Conservation (phyloP, 1,139 yeast genomes). For the Saccharomyces hybrid region DNA sequence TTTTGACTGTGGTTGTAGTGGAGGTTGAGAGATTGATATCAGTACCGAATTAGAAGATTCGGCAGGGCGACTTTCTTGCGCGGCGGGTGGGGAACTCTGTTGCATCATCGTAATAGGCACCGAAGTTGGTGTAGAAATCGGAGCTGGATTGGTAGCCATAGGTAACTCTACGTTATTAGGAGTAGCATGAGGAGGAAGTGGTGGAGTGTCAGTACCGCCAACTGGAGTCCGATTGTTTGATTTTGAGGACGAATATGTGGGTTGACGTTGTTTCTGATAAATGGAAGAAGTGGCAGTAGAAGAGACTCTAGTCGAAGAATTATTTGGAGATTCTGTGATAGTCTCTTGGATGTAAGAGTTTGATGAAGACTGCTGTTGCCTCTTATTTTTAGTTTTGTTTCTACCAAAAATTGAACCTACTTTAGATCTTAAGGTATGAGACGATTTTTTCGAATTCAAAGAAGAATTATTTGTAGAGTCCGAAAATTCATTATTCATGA, state of each 20-base stretch:
- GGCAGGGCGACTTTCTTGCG: neutral
- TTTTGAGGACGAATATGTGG: neutral
- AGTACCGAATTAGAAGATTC: neutral
- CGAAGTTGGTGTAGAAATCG: neutral
- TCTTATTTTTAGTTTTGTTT: conserved; percentile 37
- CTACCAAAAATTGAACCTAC: conserved; percentile 82
- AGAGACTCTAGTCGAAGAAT: neutral
- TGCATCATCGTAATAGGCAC: neutral
- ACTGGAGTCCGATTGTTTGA: neutral
- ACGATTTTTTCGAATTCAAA: conserved; percentile 22
- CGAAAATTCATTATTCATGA: conserved; percentile 28
- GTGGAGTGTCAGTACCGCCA: neutral
- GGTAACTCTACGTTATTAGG: neutral
- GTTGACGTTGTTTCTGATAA: neutral
- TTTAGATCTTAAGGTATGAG: conserved; percentile 52
- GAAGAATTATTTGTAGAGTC: conserved; percentile 20
- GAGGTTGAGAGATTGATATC: conserved; percentile 19
- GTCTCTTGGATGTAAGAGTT: conserved; percentile 14
- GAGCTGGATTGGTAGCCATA: neutral
- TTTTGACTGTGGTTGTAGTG: conserved; percentile 17
- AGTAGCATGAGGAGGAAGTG: neutral
- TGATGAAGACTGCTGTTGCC: conserved; percentile 4
- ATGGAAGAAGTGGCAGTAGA: conserved; percentile 1
- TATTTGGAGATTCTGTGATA: conserved; percentile 3
- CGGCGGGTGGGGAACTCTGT: neutral